phyloP scores from a whole-genome alignment of 805 yeast species.

The Yarrowia osloensis region DNA sequence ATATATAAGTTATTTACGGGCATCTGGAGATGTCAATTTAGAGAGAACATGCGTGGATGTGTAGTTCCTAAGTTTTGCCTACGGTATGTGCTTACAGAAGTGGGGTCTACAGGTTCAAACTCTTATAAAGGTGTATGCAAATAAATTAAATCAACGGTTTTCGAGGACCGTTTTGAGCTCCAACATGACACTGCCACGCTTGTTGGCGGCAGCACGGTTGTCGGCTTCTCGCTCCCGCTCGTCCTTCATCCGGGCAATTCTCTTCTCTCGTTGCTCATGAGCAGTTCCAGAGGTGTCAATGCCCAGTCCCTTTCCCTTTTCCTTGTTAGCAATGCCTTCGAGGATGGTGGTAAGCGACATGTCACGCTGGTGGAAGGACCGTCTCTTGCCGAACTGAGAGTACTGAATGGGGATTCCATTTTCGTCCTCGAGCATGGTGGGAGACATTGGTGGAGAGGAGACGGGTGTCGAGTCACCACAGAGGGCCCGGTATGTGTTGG shows the following conservation, averaged over 20 bases:
- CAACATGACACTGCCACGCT: slow-evolving; percentile 35
- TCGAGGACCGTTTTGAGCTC: slow-evolving; percentile 38
- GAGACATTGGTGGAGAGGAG: slow-evolving; percentile 3
- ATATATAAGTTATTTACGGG: slow-evolving; percentile 27
- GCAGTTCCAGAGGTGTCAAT: slow-evolving; percentile 3
- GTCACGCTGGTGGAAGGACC: slow-evolving; percentile 4
- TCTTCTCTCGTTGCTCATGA: slow-evolving; percentile 34
- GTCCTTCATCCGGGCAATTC: slow-evolving; percentile 36
- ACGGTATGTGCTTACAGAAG: too few relatives aligned
- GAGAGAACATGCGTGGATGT: neutral
- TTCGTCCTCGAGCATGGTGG: slow-evolving; percentile 8
- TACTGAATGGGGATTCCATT: slow-evolving; percentile 14
- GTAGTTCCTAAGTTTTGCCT: neutral
- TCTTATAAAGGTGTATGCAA: slow-evolving; percentile 6
- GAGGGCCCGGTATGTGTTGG: slow-evolving; percentile 21
- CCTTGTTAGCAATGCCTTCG: slow-evolving; percentile 37
- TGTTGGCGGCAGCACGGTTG: slow-evolving; percentile 28
- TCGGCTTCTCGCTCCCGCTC: slow-evolving; percentile 34
- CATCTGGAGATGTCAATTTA: slow-evolving; percentile 5
- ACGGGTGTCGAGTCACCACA: slow-evolving; percentile 16
- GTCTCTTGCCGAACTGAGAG: slow-evolving; percentile 11
- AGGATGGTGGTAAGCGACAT: slow-evolving; percentile 34
- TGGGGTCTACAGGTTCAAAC: neutral
- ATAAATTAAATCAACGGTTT: slow-evolving; percentile 25
- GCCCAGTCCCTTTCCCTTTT: slow-evolving; percentile 21